phyloP scores from a whole-genome alignment of 75 land plant species.

The Pinus tabuliformis region DNA sequence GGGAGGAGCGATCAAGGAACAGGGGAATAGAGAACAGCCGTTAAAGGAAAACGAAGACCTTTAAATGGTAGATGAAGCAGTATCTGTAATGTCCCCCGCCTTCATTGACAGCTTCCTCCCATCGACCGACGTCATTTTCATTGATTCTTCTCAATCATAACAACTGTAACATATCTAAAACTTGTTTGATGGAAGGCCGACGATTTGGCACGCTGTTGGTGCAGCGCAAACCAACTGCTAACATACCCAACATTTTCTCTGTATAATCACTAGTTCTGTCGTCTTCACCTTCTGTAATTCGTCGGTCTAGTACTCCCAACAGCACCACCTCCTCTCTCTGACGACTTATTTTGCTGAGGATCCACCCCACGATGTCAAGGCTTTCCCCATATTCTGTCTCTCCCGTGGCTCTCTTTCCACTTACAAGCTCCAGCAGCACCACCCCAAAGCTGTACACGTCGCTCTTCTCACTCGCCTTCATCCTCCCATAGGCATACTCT shows the following conservation, averaged over 20 bases:
- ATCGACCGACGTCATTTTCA: too few species aligned
- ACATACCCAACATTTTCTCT: background rate
- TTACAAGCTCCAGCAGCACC: conserved; percentile 37
- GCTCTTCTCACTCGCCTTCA: conserved; percentile 27
- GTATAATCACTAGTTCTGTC: too few species aligned
- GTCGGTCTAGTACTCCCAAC: background rate
- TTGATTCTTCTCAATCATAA: too few species aligned
- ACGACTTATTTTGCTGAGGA: too few species aligned
- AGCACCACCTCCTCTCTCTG: background rate
- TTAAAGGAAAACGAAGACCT: too few species aligned
- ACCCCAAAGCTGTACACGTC: conserved; percentile 54
- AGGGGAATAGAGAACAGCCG: too few species aligned
- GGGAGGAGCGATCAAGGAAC: too few species aligned
- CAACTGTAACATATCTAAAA: background rate
- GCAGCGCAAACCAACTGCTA: background rate
- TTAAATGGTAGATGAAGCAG: too few species aligned
- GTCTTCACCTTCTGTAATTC: background rate
- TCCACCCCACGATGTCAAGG: conserved; percentile 32
- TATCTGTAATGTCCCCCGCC: too few species aligned
- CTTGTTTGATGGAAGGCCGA: background rate
- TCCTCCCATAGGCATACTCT: conserved; percentile 29
- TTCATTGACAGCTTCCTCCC: too few species aligned
- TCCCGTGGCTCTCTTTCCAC: conserved; percentile 21
- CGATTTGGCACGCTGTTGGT: background rate
- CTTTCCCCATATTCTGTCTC: conserved; percentile 30